Evolutionary conservation across 345 rosid genomes (phyloP).

Genomic region (Gynandropsis gynandra): DNA sequence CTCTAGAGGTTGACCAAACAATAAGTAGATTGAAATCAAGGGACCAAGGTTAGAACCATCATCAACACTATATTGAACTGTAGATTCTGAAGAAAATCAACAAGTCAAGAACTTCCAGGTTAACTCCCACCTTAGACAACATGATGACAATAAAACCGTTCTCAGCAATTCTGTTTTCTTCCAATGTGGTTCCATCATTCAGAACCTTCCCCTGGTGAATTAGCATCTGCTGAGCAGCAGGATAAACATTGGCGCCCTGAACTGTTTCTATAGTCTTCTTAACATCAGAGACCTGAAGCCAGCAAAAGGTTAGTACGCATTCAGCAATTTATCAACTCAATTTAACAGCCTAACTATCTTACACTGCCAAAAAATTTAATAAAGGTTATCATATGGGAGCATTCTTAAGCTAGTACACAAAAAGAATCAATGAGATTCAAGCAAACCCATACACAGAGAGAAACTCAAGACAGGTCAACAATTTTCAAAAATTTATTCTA

Average conservation of each 20-base stretch:
- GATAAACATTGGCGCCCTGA: slow-evolving; percentile 58
- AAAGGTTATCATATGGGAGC: too few relatives aligned
- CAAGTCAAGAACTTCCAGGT: background rate
- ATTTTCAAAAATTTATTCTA: too few relatives aligned
- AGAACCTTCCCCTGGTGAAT: slow-evolving; percentile 83
- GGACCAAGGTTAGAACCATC: background rate
- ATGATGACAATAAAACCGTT: slow-evolving; percentile 82
- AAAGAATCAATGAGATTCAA: too few relatives aligned
- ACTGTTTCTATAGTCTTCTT: slow-evolving; percentile 58
- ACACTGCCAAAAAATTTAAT: too few relatives aligned
- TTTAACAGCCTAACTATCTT: too few relatives aligned
- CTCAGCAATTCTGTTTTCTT: slow-evolving; percentile 60
- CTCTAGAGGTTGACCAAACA: slow-evolving; percentile 14
- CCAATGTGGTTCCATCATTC: slow-evolving; percentile 59
- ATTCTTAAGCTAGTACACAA: too few relatives aligned
- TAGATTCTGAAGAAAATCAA: background rate
- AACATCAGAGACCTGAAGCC: slow-evolving; percentile 53
- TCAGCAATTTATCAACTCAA: slow-evolving; percentile 1
- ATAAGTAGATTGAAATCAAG: background rate
- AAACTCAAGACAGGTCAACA: too few relatives aligned
- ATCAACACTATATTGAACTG: background rate
- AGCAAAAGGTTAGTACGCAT: slow-evolving; percentile 3
- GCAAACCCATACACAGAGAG: too few relatives aligned
- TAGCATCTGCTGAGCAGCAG: slow-evolving; percentile 78
- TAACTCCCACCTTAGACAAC: slow-evolving; percentile 60